Percentiles rank a stretch among this genome's conserved stretches.
Evolutionary conservation across 495 filamentous ascomycete genomes (phyloP).

Genomic region (Evernia prunastri): DNA sequence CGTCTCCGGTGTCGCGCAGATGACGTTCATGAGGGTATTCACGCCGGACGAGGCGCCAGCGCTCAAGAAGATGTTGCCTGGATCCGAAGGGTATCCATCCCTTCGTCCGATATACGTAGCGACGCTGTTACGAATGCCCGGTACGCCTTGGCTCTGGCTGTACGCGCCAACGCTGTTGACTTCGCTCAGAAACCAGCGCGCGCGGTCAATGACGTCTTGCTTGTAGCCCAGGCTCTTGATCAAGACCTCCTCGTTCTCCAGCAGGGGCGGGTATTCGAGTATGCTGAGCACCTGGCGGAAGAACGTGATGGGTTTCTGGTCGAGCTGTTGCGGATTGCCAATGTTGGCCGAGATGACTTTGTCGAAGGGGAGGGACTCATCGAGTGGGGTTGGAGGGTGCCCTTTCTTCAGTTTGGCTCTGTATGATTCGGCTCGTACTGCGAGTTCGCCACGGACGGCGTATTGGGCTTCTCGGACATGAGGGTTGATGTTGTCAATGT

Average conservation of each 20-base stretch:
- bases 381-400: conserved; percentile 24
- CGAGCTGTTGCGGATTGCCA: conserved; percentile 96
- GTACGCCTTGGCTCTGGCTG: conserved; percentile 84
- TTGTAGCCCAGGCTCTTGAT: conserved; percentile 68
- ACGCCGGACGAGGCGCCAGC: conserved; percentile 91
- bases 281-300: conserved; percentile 96
- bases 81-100: conserved; percentile 78
- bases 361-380: conserved; percentile 71
- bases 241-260: conserved; percentile 69
- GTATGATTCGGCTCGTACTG: conserved; percentile 83
- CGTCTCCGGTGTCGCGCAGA: conserved; percentile 70
- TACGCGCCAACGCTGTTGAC: conserved; percentile 93
- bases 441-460: conserved; percentile 92
- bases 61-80: conserved; percentile 75
- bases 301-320: conserved; percentile 98
- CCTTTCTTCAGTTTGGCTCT: conserved; percentile 58
- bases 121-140: conserved; percentile 77
- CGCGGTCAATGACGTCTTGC: conserved; percentile 79
- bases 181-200: conserved; percentile 66
- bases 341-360: conserved; percentile 95
- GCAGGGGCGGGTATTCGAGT: conserved; percentile 77
- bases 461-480: conserved; percentile 81
- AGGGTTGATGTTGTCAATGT: conserved; percentile 84
- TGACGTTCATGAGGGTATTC: conserved; percentile 82
- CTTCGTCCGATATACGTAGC: conserved; percentile 87